Conservation (phyloP, 148 eudicot genomes). For the Fagopyrum tataricum region DNA sequence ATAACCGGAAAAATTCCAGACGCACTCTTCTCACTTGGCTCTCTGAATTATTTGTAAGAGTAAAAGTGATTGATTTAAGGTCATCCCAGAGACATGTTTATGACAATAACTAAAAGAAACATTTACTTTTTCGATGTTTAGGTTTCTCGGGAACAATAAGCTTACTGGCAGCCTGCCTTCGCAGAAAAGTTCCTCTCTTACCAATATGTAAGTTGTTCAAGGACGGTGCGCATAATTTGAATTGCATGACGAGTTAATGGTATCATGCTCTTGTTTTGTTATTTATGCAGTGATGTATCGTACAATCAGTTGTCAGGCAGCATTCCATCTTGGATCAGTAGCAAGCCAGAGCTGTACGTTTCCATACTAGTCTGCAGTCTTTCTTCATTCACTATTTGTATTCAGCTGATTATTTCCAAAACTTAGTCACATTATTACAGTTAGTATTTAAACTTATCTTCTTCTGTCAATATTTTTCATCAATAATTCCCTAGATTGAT, state of each 20-base stretch:
- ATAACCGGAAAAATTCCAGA: slow-evolving; percentile 61
- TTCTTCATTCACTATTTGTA: too few relatives aligned
- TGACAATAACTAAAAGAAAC: background rate
- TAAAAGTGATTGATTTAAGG: background rate
- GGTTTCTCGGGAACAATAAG: slow-evolving; percentile 83
- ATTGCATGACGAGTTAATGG: background rate
- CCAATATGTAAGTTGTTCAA: slow-evolving; percentile 48
- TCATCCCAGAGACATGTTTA: background rate
- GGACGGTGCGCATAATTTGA: background rate
- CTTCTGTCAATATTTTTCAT: background rate
- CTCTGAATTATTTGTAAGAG: slow-evolving; percentile 60
- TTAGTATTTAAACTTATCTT: background rate
- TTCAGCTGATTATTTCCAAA: background rate
- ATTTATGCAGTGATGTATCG: slow-evolving; percentile 75
- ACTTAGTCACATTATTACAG: background rate
- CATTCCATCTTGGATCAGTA: slow-evolving; percentile 67
- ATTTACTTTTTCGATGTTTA: slow-evolving; percentile 21
- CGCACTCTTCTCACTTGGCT: slow-evolving; percentile 43
- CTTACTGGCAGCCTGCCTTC: slow-evolving; percentile 58
- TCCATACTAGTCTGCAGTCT: slow-evolving; percentile 12
- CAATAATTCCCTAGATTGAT: too few relatives aligned
- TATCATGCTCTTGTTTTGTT: background rate
- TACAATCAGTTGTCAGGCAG: slow-evolving; percentile 73
- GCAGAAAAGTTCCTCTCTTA: slow-evolving; percentile 40
- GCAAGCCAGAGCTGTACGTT: slow-evolving; percentile 57